Evolutionary conservation across 345 rosid species (phyloP).

Genomic region (Citrus unshiu): DNA sequence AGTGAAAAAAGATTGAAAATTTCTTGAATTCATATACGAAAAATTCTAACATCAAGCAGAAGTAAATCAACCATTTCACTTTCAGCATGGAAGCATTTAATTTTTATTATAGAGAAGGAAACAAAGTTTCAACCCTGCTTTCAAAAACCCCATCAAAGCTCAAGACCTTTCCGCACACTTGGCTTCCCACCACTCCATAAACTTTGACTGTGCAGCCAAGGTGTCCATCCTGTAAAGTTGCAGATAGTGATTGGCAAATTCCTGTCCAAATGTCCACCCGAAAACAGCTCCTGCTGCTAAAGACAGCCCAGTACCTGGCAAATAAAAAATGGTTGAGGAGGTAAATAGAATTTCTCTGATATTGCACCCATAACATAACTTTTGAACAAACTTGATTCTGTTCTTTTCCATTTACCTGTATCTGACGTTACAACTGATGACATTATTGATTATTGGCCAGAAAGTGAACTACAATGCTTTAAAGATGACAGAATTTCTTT

Average conservation of each 20-base stretch:
- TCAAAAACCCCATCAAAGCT: conserved; percentile 10
- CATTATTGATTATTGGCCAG: not conserved
- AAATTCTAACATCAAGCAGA: not conserved
- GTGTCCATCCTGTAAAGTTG: conserved; percentile 89
- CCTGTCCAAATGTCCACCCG: conserved; percentile 92
- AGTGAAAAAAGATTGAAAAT: not conserved
- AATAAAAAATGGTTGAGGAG: not conserved
- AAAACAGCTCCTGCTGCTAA: conserved; percentile 77
- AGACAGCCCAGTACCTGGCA: conserved; percentile 76
- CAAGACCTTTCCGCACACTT: conserved; percentile 39
- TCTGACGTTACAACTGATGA: not conserved
- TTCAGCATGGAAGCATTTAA: conserved; percentile 4
- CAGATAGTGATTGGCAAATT: conserved; percentile 60
- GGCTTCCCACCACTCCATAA: conserved; percentile 91
- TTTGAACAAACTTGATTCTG: not conserved
- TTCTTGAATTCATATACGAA: not conserved
- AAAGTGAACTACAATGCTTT: not conserved
- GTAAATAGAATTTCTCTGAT: not conserved
- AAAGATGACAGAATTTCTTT: too few relatives aligned
- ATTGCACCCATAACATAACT: not conserved
- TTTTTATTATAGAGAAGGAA: conserved; percentile 15
- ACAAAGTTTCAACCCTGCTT: not conserved
- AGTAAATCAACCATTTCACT: conserved; percentile 6
- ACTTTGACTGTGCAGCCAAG: conserved; percentile 82
- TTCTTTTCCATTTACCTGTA: not conserved